Base-by-base conservation (phyloP, 2,329 filamentous ascomycete species). In the Chaetomiaceae sp. region DNA sequence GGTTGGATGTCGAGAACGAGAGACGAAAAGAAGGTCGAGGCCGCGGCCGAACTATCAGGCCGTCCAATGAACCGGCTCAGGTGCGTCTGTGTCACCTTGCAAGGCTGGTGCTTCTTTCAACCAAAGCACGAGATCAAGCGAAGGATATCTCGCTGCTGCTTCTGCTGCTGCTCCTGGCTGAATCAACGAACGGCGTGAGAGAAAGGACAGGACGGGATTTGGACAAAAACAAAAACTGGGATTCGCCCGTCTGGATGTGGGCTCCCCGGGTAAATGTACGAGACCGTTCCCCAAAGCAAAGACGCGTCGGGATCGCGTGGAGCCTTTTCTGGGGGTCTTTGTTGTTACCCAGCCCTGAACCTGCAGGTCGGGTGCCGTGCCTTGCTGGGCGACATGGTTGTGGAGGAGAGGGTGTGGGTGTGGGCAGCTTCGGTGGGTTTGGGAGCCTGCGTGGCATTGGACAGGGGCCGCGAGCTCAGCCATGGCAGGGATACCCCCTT, bases 221-320 rank as follows among this genome's bases (percentile, higher is more conserved):
- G 16, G 20, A 36, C 8, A 34, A 18, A 45, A 53, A 45, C 51
- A 47, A 50, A 56, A 50, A 34, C 55, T 53, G 49, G 40, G 54
- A 54, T 53, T 55, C 57, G 51, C 38, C 48, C 29, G 18, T 13
- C 38, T 46, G 29, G 37, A 11, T 37, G 58, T 51, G 58, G 58
- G 56, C 54, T 47, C 46, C 41, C 47, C 53, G 58, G 58, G 40
- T 60, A 60, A 60, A 58, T 58, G 56, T 60, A 58, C 33, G 51
- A 34, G 16, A 18, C n/a, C 48, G 21, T 5, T 32, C 37, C 47
- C 51, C 25, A 44, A 33, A 48, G 43, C 34, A 21, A 36, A 46
- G 44, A 58, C 50, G 50, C 50, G 53, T 55, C 46, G 34, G 33
- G 42, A 48, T 51, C 57, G 57, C 57, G 57, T 57, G 53, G 54